A percentile compares a stretch with the other conserved stretches of the same genome.
These are phyloP conservation scores for Austroboletus festivus DNA, from an alignment of 768 basidiomycete genomes.

Conservation along the genomic window DNA sequence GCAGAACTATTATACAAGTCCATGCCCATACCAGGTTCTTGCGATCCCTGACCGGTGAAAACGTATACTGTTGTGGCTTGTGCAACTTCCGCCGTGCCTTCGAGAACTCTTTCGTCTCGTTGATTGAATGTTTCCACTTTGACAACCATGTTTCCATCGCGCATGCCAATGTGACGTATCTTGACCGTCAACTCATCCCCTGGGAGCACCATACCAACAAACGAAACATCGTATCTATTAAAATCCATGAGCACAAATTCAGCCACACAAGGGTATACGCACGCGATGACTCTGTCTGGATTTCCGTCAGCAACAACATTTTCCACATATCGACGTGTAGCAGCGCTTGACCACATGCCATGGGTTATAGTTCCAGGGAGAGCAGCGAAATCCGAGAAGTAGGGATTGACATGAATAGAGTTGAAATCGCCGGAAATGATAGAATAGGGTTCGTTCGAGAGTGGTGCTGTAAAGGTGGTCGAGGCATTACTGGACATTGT, in stretches of 20 bases:
- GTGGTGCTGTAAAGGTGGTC: slow-evolving; percentile 74
- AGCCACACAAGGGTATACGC: slow-evolving; percentile 34
- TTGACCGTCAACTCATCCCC: slow-evolving; percentile 83
- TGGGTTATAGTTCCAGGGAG: slow-evolving; percentile 97
- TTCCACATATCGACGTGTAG: slow-evolving; percentile 89
- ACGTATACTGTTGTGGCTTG: slow-evolving; percentile 94
- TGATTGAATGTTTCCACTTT: slow-evolving; percentile 83
- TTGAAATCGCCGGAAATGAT: slow-evolving; percentile 97
- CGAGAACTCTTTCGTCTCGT: slow-evolving; percentile 86
- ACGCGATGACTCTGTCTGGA: slow-evolving; percentile 87
- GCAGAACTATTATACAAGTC: slow-evolving; percentile 91
- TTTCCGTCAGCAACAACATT: slow-evolving; percentile 90
- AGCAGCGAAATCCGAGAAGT: slow-evolving; percentile 91
- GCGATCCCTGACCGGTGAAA: slow-evolving; percentile 98
- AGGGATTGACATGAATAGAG: slow-evolving; percentile 97
- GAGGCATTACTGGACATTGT: slow-evolving; percentile 63
- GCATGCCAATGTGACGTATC: slow-evolving; percentile 89
- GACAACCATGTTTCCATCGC: slow-evolving; percentile 89
- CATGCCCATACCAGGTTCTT: slow-evolving; percentile 99
- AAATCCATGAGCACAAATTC: slow-evolving; percentile 4
- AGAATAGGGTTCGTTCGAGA: slow-evolving; percentile 95
- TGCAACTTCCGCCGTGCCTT: slow-evolving; percentile 88
- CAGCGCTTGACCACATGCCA: slow-evolving; percentile 95
- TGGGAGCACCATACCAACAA: slow-evolving; percentile 96
- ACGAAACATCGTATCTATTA: slow-evolving; percentile 83